Evolutionary conservation across 768 basidiomycete genomes (phyloP).

Genomic region (Termitomyces sp.): DNA sequence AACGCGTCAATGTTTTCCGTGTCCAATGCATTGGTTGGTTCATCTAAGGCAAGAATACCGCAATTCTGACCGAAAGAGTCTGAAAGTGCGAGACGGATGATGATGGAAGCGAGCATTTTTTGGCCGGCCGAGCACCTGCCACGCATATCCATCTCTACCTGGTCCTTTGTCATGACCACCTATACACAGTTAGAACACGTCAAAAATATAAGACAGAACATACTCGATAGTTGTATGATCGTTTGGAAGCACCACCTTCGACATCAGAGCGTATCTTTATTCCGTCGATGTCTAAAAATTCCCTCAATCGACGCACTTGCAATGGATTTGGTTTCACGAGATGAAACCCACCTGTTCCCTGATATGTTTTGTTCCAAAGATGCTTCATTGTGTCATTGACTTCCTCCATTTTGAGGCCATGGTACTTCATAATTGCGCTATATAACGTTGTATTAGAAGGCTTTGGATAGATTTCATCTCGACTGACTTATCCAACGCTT

Average conservation of each 20-base stretch:
- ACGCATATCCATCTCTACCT: constrained; percentile 99
- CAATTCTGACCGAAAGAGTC: constrained; percentile 98
- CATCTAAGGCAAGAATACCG: constrained; percentile 95
- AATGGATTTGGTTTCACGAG: not conserved
- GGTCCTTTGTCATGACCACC: constrained; percentile 99
- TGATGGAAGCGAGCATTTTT: constrained; percentile 97
- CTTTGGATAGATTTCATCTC: not conserved
- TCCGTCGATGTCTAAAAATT: constrained; percentile 88
- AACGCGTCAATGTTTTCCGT: constrained; percentile 94
- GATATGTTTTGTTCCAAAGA: constrained; percentile 98
- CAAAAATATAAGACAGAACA: constrained; percentile 12
- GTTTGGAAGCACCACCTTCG: constrained; percentile 85
- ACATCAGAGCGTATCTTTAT: constrained; percentile 94
- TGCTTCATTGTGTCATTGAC: constrained; percentile 98
- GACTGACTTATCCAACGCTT: constrained; percentile 91
- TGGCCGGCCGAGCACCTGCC: constrained; percentile 98
- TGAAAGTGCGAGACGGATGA: constrained; percentile 94
- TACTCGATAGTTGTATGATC: constrained; percentile 97
- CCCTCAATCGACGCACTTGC: not conserved
- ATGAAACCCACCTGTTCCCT: constrained; percentile 79
- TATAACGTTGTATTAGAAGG: constrained; percentile 6
- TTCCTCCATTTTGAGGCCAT: constrained; percentile 97
- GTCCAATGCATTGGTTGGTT: constrained; percentile 97
- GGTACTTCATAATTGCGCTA: constrained; percentile 99
- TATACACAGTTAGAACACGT: constrained; percentile 26